phyloP scores from a whole-genome alignment of 1,139 yeast genomes.

The Pichia sp. region DNA sequence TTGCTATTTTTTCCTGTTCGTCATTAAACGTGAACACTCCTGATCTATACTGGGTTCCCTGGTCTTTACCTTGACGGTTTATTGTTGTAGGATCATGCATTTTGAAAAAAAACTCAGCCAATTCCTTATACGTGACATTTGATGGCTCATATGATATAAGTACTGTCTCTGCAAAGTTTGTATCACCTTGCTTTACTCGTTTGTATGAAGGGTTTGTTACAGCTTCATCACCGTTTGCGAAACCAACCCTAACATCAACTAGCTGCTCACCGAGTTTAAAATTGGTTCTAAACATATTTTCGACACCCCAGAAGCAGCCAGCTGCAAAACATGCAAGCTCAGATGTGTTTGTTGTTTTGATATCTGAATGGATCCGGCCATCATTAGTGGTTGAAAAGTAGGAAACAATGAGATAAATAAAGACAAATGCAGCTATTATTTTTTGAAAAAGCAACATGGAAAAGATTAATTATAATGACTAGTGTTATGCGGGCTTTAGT shows the following conservation, averaged over 20 bases:
- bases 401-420: no score
- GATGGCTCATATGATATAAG: slow-evolving; percentile 79
- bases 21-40: slow-evolving; percentile 58
- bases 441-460: no score
- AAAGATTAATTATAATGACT: no score
- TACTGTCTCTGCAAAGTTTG: slow-evolving; percentile 67
- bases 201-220: slow-evolving; percentile 54
- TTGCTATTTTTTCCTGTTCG: slow-evolving; percentile 39
- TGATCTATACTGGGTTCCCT: slow-evolving; percentile 79
- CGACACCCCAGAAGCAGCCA: slow-evolving; percentile 97
- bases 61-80: slow-evolving; percentile 70
- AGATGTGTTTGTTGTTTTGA: slow-evolving; percentile 31
- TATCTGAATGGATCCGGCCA: slow-evolving; percentile 13
- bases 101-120: slow-evolving; percentile 77
- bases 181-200: slow-evolving; percentile 66
- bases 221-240: slow-evolving; percentile 62
- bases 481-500: no score
- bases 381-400: no score
- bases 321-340: slow-evolving; percentile 59
- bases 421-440: no score
- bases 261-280: slow-evolving; percentile 47
- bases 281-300: slow-evolving; percentile 61
- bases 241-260: slow-evolving; percentile 77
- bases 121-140: slow-evolving; percentile 45
- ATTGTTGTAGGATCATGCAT: slow-evolving; percentile 76